Conservation (phyloP, 352 stramenopile genomes). For the Plasmopara halstedii region DNA sequence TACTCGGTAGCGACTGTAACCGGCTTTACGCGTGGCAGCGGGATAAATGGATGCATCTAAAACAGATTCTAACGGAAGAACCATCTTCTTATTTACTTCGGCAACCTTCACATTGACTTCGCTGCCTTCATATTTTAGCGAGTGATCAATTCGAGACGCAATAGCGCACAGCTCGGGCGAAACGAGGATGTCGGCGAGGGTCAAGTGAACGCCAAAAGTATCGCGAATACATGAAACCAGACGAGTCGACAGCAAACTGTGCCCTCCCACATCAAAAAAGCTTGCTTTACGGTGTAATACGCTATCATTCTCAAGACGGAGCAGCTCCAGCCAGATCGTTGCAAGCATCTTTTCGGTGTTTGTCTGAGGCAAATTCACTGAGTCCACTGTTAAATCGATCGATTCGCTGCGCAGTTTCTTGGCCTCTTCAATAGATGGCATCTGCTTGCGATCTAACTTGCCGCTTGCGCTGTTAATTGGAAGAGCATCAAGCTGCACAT, state of each 20-base stretch:
- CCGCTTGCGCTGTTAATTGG: conserved; percentile 83
- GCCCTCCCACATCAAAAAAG: conserved; percentile 80
- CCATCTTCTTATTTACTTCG: conserved; percentile 31
- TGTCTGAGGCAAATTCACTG: conserved; percentile 39
- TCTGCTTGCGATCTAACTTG: conserved; percentile 86
- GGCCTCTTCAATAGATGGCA: conserved; percentile 63
- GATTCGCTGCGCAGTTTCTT: conserved; percentile 62
- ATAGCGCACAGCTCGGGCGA: conserved; percentile 50
- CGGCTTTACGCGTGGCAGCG: conserved; percentile 55
- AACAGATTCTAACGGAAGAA: conserved; percentile 56
- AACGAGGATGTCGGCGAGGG: conserved; percentile 66
- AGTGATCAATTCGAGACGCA: conserved; percentile 43
- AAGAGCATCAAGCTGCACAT: conserved; percentile 75
- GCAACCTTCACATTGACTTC: not conserved
- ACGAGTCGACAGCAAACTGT: conserved; percentile 68
- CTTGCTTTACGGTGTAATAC: conserved; percentile 49
- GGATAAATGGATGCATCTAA: conserved; percentile 68
- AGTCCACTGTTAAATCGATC: conserved; percentile 54
- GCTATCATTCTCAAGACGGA: conserved; percentile 49
- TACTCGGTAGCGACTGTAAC: conserved; percentile 73
- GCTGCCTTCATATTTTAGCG: conserved; percentile 6
- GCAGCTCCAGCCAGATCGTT: conserved; percentile 53
- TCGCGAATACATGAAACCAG: conserved; percentile 67
- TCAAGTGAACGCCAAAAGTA: conserved; percentile 55
- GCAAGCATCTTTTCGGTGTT: conserved; percentile 54